phyloP scores from a whole-genome alignment of 1,284 basidiomycete species.

The Boletus smithii region DNA sequence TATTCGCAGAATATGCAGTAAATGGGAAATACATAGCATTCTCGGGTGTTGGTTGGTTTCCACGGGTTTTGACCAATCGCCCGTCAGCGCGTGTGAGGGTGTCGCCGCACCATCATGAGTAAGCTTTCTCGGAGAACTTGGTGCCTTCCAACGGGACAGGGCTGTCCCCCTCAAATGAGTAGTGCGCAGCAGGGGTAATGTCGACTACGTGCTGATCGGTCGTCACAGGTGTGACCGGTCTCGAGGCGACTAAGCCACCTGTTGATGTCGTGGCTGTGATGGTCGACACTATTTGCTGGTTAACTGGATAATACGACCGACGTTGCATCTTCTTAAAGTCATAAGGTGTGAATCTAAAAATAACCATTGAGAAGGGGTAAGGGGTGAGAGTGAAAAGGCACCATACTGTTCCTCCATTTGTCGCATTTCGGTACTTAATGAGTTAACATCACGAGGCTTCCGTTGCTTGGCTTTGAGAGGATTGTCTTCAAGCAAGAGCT shows the following conservation, averaged over 20 bases:
- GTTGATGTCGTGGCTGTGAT: constrained; percentile 46
- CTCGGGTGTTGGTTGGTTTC: not conserved
- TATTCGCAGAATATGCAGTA: constrained; percentile 27
- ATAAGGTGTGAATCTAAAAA: constrained; percentile 68
- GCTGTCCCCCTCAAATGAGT: constrained; percentile 24
- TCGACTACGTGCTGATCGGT: constrained; percentile 22
- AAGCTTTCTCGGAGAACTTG: constrained; percentile 27
- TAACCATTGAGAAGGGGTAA: not conserved
- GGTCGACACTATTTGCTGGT: constrained; percentile 58
- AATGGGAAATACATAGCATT: constrained; percentile 22
- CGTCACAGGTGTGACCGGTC: constrained; percentile 45
- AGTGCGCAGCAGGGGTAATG: constrained; percentile 15
- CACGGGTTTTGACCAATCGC: not conserved
- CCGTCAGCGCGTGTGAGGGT: not conserved
- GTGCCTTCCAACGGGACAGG: constrained; percentile 20
- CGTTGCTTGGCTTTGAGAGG: constrained; percentile 93
- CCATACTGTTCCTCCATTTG: constrained; percentile 98
- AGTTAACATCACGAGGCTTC: constrained; percentile 82
- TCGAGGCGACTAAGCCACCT: constrained; percentile 40
- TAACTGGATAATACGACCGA: constrained; percentile 77
- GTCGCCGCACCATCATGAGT: constrained; percentile 23
- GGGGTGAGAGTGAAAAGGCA: not conserved
- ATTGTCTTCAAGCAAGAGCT: constrained; percentile 93
- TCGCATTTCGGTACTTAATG: constrained; percentile 85
- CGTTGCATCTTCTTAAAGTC: constrained; percentile 83